phyloP scores from a whole-genome alignment of 371 early-diverging fungal genomes.

The Rhizopus stolonifer region DNA sequence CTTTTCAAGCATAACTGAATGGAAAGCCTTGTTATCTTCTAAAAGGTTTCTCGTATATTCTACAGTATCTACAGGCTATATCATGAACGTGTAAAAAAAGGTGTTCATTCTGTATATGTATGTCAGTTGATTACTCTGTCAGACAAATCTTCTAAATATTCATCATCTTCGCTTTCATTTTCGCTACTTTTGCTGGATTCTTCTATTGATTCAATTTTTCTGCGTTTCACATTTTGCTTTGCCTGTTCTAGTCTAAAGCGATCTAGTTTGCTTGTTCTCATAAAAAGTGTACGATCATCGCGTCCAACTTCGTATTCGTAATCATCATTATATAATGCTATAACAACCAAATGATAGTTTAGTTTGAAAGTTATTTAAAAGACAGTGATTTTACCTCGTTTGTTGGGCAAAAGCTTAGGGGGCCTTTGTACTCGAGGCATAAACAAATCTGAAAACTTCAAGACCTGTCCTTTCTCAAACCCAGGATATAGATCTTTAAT shows the following conservation, averaged over 20 bases:
- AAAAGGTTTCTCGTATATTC: background rate
- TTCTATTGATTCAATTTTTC: no score
- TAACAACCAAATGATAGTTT: no score
- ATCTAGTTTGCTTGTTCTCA: slow-evolving; percentile 32
- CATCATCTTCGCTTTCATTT: background rate
- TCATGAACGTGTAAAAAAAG: no score
- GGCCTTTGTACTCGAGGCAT: slow-evolving; percentile 41
- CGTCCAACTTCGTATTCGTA: slow-evolving; percentile 47
- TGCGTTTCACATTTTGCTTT: no score
- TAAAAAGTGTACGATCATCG: slow-evolving; percentile 41
- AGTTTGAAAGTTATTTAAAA: no score
- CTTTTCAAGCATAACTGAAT: slow-evolving; percentile 67
- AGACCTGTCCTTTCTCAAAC: slow-evolving; percentile 59
- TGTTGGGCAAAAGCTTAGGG: slow-evolving; percentile 29
- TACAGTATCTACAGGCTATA: no score
- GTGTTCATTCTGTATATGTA: no score
- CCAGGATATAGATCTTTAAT: slow-evolving; percentile 61
- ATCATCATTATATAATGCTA: slow-evolving; percentile 37
- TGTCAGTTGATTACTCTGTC: no score
- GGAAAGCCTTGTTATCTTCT: slow-evolving; percentile 42
- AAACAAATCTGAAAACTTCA: slow-evolving; percentile 73
- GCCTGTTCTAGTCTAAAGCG: slow-evolving; percentile 20
- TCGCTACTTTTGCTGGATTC: slow-evolving; percentile 28
- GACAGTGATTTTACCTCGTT: no score
- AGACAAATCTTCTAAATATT: no score